Base-by-base conservation (phyloP, 148 eudicot species). In the Diospyros kaki region DNA sequence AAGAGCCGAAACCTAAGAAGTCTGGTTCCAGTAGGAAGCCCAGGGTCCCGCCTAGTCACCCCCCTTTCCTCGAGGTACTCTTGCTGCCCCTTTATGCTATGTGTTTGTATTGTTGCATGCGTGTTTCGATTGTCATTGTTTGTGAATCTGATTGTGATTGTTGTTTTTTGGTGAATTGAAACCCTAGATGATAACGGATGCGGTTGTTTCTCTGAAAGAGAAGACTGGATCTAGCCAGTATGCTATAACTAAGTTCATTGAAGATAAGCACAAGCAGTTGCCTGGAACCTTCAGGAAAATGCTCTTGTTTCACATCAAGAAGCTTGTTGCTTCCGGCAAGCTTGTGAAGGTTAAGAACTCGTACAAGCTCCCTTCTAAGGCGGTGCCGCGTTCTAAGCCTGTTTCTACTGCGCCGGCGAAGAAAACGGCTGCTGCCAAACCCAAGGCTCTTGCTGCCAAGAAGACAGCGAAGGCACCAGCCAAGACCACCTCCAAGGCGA, bases 211-310 rank as follows among this genome's bases (percentile, higher is more conserved):
- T 0, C 72, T 86, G 83, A 89, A 89, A 73, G 92, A 86, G 66
- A 76, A 67, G 28, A 89, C 58, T 11, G 92, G 92, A 0, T 89
- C 92, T 7, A 89, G 89, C 64, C 89, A 84, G 61, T 56, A 77
- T 13, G 92, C 90, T 13, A 81, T 89, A 4, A 77, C 66, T 71
- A 89, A 89, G 72, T 89, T 79, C 75, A 80, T 89, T 42, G 88
- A 86, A 43, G 87, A 86, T 61, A 89, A 89, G 64, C 81, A 89
- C 3, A 86, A 81, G 76, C 9, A 76, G 8, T 69, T 86, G 63
- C 86, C 86, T 1, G 2, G 80, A 6, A 82, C 73, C 42, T 89
- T 86, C 82, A 69, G 77, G 75, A 89, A 86, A 74, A 68, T 85
- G 73, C 76, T 89, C 2, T 43, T 82, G 10, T 59, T 65, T 4